Base-by-base conservation (phyloP, 1,139 yeast species). In the Hyphopichia khmerensis region DNA sequence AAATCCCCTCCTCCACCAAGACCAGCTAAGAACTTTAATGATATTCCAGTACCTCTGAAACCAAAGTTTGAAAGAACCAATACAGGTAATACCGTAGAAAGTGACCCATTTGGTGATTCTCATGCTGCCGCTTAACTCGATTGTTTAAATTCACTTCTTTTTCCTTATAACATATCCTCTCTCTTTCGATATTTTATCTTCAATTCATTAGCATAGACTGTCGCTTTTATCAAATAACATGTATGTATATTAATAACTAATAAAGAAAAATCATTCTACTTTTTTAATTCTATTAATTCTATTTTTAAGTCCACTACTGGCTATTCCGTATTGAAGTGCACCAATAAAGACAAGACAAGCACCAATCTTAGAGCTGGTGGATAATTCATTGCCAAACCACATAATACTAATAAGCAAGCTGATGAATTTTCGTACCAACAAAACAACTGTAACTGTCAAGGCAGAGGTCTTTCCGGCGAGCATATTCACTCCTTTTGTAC, bases 71-170 rank as follows among this genome's bases (percentile, higher is more conserved):
- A 43, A 42, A 37, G 62, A 49, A 46, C 53, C 2, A 55, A 56
- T 8, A 66, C 74, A 8, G 60, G 56, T 37, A 60, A 54, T 9
- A 60, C 64, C 19, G 55, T 62, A 30, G 73, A 64, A 3, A 75
- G 77, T 43, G 81, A 86, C 61, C 95, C 95, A 2, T 86, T 86
- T 65, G 89, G 86, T 10, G 93, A 86, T 55, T 67, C 72, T 15
- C 69, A 84, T 49, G 80, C 70, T 45, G 75, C 76, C n/a, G 57
- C 18, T 30, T 14, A 11, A 7, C 3, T 15, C n/a, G 9, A 5
- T 15, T 30, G 16, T 30, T n/a, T n/a, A n/a, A n/a, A n/a, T n/a
- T n/a, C n/a, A n/a, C n/a, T n/a, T n/a, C n/a, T n/a, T n/a, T n/a
- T n/a, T n/a, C n/a, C n/a, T n/a, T n/a, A n/a, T n/a, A n/a, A n/a